A percentile compares a stretch with the other conserved stretches of the same genome.
phyloP scores from a whole-genome alignment of 345 rosid genomes.

The Gossypium thurberi region DNA sequence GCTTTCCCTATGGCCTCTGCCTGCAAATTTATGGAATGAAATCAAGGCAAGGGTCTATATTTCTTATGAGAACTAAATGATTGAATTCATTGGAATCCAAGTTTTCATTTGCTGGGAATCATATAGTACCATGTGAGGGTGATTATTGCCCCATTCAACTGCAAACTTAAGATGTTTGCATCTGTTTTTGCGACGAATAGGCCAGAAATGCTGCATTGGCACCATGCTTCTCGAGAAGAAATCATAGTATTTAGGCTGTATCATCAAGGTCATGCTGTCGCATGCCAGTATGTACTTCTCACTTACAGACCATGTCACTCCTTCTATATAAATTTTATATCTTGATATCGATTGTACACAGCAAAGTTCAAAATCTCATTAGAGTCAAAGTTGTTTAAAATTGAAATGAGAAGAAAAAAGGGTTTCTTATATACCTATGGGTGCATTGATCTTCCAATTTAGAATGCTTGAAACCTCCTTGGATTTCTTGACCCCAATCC shows the following conservation, averaged over 20 bases:
- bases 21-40: constrained; percentile 20
- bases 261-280: constrained; percentile 46
- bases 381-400: not conserved
- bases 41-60: no score
- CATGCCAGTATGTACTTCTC: constrained; percentile 77
- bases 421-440: constrained; percentile 33
- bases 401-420: not conserved
- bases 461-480: constrained; percentile 42
- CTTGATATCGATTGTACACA: constrained; percentile 14
- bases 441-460: constrained; percentile 52
- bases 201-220: constrained; percentile 75
- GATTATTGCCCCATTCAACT: constrained; percentile 69
- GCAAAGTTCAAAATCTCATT: not conserved
- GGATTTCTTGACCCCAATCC: constrained; percentile 44
- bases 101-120: not conserved
- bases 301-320: constrained; percentile 81
- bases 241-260: constrained; percentile 44
- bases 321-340: constrained; percentile 69
- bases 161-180: constrained; percentile 62
- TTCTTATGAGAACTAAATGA: not conserved
- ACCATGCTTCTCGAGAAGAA: constrained; percentile 59
- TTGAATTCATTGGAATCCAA: not conserved
- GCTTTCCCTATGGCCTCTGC: constrained; percentile 57
- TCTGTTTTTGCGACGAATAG: constrained; percentile 38
- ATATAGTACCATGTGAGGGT: constrained; percentile 21